These are phyloP conservation scores for Calonectria pteridis DNA, from an alignment of 2,329 filamentous ascomycete genomes.

Conservation along the genomic window DNA sequence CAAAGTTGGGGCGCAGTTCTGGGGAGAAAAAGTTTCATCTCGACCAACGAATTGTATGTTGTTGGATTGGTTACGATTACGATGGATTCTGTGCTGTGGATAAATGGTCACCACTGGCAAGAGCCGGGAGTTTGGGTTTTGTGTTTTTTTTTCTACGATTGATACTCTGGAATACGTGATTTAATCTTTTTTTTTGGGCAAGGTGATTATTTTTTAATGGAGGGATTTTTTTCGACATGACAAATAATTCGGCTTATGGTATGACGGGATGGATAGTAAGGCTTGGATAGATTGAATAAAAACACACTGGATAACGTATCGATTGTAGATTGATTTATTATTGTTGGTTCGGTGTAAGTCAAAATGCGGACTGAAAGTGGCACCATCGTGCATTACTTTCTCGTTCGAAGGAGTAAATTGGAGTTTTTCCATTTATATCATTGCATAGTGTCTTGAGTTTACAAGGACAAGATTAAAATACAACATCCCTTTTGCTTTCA, in stretches of 20 bases:
- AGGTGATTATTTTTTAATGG: not conserved
- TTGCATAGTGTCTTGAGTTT: not conserved
- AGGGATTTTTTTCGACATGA: not conserved
- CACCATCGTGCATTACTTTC: not conserved
- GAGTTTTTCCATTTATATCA: not conserved
- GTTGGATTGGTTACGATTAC: not conserved
- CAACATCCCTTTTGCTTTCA: no score
- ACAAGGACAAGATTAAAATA: not conserved
- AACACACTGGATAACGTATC: not conserved
- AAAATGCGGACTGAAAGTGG: no score
- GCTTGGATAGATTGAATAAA: not conserved
- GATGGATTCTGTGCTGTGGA: not conserved
- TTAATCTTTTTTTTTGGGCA: not conserved
- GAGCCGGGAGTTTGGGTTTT: not conserved
- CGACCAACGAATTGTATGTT: not conserved
- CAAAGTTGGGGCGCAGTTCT: not conserved
- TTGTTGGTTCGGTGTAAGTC: not conserved
- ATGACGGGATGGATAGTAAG: not conserved
- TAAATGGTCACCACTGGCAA: not conserved
- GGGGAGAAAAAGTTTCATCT: not conserved
- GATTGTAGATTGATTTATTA: not conserved
- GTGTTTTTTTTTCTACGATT: not conserved
- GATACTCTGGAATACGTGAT: not conserved
- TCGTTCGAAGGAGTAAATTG: not conserved
- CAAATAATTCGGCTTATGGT: not conserved